These are phyloP conservation scores for Leucoagaricus sp. DNA, from an alignment of 1,284 basidiomycete genomes.

Conservation along the genomic window DNA sequence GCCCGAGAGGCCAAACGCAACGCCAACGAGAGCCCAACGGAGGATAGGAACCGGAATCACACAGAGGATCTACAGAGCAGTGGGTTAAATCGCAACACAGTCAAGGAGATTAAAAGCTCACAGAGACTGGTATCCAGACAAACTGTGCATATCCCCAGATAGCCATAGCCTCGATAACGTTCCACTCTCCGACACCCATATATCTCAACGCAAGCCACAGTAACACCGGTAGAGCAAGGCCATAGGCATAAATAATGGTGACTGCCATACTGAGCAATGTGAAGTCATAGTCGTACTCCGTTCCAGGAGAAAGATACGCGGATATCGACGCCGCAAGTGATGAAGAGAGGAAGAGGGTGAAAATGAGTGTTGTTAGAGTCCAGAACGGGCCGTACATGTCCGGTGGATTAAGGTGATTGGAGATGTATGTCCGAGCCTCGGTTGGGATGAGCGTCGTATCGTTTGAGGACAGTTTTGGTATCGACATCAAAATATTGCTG, in stretches of 20 bases:
- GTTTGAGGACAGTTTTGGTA: conserved; percentile 67
- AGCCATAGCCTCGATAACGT: conserved; percentile 75
- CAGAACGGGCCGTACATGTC: conserved; percentile 93
- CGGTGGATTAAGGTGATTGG: conserved; percentile 63
- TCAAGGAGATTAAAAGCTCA: conserved; percentile 36
- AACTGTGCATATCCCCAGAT: conserved; percentile 78
- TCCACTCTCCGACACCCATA: conserved; percentile 84
- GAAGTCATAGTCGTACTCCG: conserved; percentile 79
- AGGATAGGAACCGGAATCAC: conserved; percentile 79
- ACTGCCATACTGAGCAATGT: conserved; percentile 81
- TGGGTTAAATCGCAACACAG: background rate
- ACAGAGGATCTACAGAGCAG: conserved; percentile 63
- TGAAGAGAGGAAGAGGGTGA: conserved; percentile 89
- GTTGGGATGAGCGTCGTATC: conserved; percentile 72
- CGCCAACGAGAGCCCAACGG: conserved; percentile 76
- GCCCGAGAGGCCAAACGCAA: conserved; percentile 76
- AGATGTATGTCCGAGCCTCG: conserved; percentile 45
- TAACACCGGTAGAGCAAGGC: conserved; percentile 74
- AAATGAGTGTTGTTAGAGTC: conserved; percentile 91
- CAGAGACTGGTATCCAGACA: conserved; percentile 78
- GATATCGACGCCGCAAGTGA: conserved; percentile 84
- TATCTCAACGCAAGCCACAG: conserved; percentile 84
- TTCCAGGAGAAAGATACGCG: conserved; percentile 69
- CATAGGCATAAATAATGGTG: conserved; percentile 84
- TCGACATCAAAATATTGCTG: conserved; percentile 83